These are phyloP conservation scores for Ramaria sp. DNA, from an alignment of 768 basidiomycete species.

Conservation along the genomic window DNA sequence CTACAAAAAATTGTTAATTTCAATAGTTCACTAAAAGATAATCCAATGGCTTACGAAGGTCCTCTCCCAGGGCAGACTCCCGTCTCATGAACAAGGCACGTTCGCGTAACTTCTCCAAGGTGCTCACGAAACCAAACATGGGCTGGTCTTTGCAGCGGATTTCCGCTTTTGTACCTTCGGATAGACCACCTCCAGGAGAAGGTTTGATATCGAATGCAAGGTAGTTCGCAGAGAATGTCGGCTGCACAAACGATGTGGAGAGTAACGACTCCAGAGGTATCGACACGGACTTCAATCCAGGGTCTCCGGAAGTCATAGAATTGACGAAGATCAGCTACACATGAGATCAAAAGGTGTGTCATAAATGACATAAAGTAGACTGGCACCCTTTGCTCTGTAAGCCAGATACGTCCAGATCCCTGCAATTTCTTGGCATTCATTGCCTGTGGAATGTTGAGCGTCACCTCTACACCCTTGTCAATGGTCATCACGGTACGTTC, in stretches of 20 bases:
- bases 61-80: slow-evolving; percentile 44
- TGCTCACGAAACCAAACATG: slow-evolving; percentile 63
- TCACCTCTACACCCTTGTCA: slow-evolving; percentile 47
- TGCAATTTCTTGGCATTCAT: too few relatives aligned
- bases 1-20: too few relatives aligned
- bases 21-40: too few relatives aligned
- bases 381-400: slow-evolving; percentile 68
- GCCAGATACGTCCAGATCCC: slow-evolving; percentile 37
- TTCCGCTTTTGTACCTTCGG: slow-evolving; percentile 52
- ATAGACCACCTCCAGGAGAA: slow-evolving; percentile 53
- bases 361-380: background rate
- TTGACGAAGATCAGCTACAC: slow-evolving; percentile 51
- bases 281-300: slow-evolving; percentile 32
- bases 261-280: slow-evolving; percentile 56
- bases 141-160: slow-evolving; percentile 55
- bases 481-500: slow-evolving; percentile 50
- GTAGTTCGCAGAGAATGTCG: slow-evolving; percentile 59
- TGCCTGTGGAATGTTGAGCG: slow-evolving; percentile 38
- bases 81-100: slow-evolving; percentile 65
- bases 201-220: slow-evolving; percentile 58
- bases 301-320: slow-evolving; percentile 9
- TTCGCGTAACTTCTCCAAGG: slow-evolving; percentile 71
- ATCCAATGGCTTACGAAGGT: slow-evolving; percentile 56
- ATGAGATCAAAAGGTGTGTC: background rate
- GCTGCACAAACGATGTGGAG: slow-evolving; percentile 65